These are phyloP conservation scores for Stramenopiles sp. DNA, from an alignment of 352 stramenopile genomes.

Conservation along the genomic window DNA sequence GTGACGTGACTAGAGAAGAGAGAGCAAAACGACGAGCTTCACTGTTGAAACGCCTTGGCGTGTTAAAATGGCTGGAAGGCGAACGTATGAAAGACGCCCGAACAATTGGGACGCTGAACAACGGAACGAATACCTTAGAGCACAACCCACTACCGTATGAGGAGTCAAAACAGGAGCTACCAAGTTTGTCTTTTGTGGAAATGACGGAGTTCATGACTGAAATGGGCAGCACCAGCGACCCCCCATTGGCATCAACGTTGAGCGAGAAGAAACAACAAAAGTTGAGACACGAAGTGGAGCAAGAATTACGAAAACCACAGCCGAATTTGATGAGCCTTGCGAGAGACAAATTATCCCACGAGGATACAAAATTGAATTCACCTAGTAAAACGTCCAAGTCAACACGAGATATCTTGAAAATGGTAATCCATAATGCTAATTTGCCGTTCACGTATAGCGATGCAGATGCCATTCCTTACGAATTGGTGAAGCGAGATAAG, in stretches of 20 bases:
- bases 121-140: not conserved
- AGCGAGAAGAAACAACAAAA: not conserved
- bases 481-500: not conserved
- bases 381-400: not conserved
- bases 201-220: too few relatives aligned
- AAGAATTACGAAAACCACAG: not conserved
- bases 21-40: not conserved
- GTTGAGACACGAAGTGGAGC: not conserved
- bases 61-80: not conserved
- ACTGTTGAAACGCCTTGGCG: not conserved
- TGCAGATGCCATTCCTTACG: not conserved
- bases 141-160: not conserved
- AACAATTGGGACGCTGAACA: not conserved
- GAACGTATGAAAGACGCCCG: not conserved
- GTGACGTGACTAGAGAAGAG: not conserved
- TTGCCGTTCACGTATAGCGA: not conserved
- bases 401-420: not conserved
- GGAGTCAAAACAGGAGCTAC: not conserved
- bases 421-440: not conserved
- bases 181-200: not conserved
- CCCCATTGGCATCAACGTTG: not conserved
- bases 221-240: too few relatives aligned
- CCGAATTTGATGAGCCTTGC: not conserved
- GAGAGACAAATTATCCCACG: not conserved
- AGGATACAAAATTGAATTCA: not conserved